Evolutionary conservation across 805 yeast species (phyloP), one percentile per base, ranked within the genome.

Genomic region (Ogataea degrootiae): DNA sequence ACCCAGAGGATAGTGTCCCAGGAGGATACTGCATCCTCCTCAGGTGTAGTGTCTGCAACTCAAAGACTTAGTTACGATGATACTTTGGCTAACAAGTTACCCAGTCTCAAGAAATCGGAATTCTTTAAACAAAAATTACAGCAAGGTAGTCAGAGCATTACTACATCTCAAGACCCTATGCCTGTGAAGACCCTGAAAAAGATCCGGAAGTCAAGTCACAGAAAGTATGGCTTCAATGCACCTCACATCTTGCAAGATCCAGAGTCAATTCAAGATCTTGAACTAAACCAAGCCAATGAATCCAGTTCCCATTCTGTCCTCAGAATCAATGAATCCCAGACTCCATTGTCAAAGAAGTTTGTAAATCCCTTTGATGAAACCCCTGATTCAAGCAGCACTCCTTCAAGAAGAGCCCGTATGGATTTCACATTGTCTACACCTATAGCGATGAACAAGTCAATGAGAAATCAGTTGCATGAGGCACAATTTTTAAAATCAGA

Each of bases 351-450:
- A 16, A 59, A 55, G 21, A 63, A 62, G 33, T 55, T 70, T 17
- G 57, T 52, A 26, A 63, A 73, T 48, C 77, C 77, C 6, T 73
- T 73, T 50, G 67, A 63, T 11, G 62, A 54, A 3, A 57, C 67
- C 2, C 66, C 65, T 1, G 57, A 52, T 7, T 44, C 50, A n/a
- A 49, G 48, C 43, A 15, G 8, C 5, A 57, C 59, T 6, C 59
- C 58, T 12, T 47, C 55, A 3, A 49, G 26, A 26, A 33, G 26
- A 5, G 15, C 37, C 19, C 16, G 7, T 9, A 19, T 26, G 31
- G 31, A 39, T 33, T 40, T 31, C 17, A 22, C 46, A 36, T 16
- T 37, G n/a, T 31, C 42, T 14, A 44, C 50, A 21, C 47, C 47
- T 34, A 16, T 26, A 23, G 22, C 40, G 17, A 22, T n/a, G 9